These are phyloP conservation scores for Beauveria medogensis DNA, from an alignment of 2,329 filamentous ascomycete species.

Conservation along the genomic window DNA sequence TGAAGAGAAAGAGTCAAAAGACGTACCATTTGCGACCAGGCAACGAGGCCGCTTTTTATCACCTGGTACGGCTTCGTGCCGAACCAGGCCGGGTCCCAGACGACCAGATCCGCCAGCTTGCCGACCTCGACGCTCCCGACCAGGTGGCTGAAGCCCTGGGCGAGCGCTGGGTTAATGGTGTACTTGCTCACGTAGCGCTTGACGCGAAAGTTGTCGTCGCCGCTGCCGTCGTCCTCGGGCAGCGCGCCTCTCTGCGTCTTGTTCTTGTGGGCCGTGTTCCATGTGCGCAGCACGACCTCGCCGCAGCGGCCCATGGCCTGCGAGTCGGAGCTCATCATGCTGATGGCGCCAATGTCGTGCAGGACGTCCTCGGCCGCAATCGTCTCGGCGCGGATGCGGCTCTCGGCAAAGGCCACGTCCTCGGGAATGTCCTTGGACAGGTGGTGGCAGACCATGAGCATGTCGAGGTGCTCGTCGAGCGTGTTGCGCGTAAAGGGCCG, in stretches of 20 bases:
- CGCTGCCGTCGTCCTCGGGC: slow-evolving; percentile 68
- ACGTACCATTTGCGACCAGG: slow-evolving; percentile 72
- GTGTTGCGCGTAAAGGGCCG: slow-evolving; percentile 87
- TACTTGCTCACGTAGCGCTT: slow-evolving; percentile 94
- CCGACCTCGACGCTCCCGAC: slow-evolving; percentile 83
- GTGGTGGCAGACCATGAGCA: slow-evolving; percentile 98
- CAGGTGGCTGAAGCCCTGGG: slow-evolving; percentile 82
- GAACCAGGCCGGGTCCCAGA: slow-evolving; percentile 82
- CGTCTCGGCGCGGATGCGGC: slow-evolving; percentile 87
- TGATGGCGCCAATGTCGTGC: slow-evolving; percentile 89
- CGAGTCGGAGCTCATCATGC: slow-evolving; percentile 93
- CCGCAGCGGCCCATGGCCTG: slow-evolving; percentile 96
- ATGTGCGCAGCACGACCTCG: slow-evolving; percentile 85
- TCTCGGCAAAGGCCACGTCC: slow-evolving; percentile 92
- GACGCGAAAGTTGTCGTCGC: slow-evolving; percentile 82
- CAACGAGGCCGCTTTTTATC: slow-evolving; percentile 82
- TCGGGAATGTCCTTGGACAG: slow-evolving; percentile 87
- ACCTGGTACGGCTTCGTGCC: slow-evolving; percentile 77
- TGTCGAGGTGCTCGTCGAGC: slow-evolving; percentile 91
- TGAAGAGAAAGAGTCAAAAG: not conserved
- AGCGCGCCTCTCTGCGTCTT: slow-evolving; percentile 74
- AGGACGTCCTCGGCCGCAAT: slow-evolving; percentile 95
- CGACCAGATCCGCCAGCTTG: slow-evolving; percentile 79
- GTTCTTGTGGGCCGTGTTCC: slow-evolving; percentile 98
- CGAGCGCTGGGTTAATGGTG: slow-evolving; percentile 86